These are phyloP conservation scores for Macrophomina tecta DNA, from an alignment of 2,329 filamentous ascomycete species.

Conservation along the genomic window DNA sequence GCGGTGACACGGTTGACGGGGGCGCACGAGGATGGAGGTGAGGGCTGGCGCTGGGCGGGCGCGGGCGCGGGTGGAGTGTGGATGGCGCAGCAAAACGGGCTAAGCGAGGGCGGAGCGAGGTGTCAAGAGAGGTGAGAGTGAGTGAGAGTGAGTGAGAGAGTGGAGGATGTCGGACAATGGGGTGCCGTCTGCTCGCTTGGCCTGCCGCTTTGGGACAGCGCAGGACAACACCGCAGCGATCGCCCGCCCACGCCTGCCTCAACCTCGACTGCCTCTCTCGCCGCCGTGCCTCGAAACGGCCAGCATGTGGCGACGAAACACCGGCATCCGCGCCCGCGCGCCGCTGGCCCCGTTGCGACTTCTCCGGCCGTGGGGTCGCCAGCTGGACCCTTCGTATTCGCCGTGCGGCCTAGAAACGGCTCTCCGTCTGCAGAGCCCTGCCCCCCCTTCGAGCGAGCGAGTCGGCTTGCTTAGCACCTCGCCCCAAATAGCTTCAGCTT, in stretches of 20 bases:
- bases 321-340: conserved; percentile 1
- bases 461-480: background rate
- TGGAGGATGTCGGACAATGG: conserved; percentile 7
- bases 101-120: background rate
- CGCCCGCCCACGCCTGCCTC: conserved; percentile 2
- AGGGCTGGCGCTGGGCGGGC: background rate
- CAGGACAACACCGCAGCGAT: conserved; percentile 17
- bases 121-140: no score
- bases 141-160: background rate
- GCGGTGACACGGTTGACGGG: conserved; percentile 1
- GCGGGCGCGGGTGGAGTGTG: background rate
- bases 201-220: conserved; percentile 15
- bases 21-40: background rate
- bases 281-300: background rate
- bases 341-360: background rate
- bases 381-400: conserved; percentile 24
- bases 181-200: conserved; percentile 15
- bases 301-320: conserved; percentile 13
- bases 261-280: conserved; percentile 1
- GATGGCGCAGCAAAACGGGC: no score
- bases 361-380: background rate
- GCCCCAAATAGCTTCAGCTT: conserved; percentile 14
- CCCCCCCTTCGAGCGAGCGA: conserved; percentile 11
- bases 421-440: conserved; percentile 18
- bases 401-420: conserved; percentile 15